Percentiles rank a stretch among this genome's conserved stretches.
Evolutionary conservation across 2,329 filamentous ascomycete species (phyloP).

Genomic region (Pleoardoris graminearum): DNA sequence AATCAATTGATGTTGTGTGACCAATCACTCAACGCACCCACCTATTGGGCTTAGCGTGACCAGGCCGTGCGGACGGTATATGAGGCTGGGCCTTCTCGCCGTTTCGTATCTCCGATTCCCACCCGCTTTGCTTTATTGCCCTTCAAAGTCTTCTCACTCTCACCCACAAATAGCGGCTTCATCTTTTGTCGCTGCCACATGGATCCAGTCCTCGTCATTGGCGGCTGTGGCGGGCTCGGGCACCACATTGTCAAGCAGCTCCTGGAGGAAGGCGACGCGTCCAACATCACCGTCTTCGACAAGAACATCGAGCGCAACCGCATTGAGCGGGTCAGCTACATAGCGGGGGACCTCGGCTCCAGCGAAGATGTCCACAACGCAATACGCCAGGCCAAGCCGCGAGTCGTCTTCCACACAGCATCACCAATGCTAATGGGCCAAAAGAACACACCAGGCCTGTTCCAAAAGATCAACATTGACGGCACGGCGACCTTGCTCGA

Average conservation of each 20-base stretch:
- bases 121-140: background rate
- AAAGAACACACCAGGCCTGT: conserved; percentile 30
- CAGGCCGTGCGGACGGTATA: too few relatives aligned
- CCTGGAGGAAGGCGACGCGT: conserved; percentile 7
- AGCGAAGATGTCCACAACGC: conserved; percentile 3
- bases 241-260: conserved; percentile 20
- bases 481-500: conserved; percentile 47
- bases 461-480: conserved; percentile 50
- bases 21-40: too few relatives aligned
- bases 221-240: conserved; percentile 18
- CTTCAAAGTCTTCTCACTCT: background rate
- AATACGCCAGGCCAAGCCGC: background rate
- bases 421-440: conserved; percentile 6
- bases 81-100: too few relatives aligned
- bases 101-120: too few relatives aligned
- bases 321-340: conserved; percentile 4
- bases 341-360: conserved; percentile 9
- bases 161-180: too few relatives aligned
- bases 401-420: conserved; percentile 7
- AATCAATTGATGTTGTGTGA: too few relatives aligned
- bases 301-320: conserved; percentile 1
- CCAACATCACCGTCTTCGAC: conserved; percentile 9
- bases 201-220: conserved; percentile 17
- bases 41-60: too few relatives aligned
- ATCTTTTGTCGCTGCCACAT: too few relatives aligned